Evolutionary conservation across 768 basidiomycete species (phyloP).

Genomic region (Pleurotus giganteus): DNA sequence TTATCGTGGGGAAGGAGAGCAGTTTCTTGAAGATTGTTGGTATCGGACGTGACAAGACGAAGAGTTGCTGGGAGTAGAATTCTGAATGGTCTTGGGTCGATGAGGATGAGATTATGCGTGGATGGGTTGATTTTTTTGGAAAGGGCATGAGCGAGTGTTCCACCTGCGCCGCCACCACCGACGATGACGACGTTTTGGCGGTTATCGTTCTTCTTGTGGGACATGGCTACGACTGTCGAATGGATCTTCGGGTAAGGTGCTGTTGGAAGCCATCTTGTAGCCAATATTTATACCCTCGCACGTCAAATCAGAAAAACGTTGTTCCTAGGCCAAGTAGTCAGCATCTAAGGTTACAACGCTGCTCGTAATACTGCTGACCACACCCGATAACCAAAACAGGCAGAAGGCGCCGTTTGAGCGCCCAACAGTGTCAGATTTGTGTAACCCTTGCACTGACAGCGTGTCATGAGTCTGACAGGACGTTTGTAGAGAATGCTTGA

Average conservation of each 20-base stretch:
- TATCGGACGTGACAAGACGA: slow-evolving; percentile 49
- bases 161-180: slow-evolving; percentile 58
- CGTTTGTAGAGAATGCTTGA: no score
- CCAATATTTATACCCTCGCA: no score
- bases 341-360: no score
- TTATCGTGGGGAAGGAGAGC: slow-evolving; percentile 52
- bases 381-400: no score
- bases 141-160: slow-evolving; percentile 42
- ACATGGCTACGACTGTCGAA: neutral
- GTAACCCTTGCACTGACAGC: no score
- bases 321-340: no score
- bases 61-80: slow-evolving; percentile 48
- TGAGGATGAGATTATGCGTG: slow-evolving; percentile 50
- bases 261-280: no score
- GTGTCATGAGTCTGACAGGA: neutral
- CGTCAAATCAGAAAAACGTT: no score
- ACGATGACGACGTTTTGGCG: slow-evolving; percentile 43
- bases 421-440: no score
- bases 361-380: no score
- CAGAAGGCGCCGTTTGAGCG: no score
- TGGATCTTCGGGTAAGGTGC: slow-evolving; percentile 5
- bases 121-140: slow-evolving; percentile 46
- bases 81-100: slow-evolving; percentile 50
- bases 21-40: slow-evolving; percentile 40
- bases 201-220: slow-evolving; percentile 16